phyloP scores from a whole-genome alignment of 805 yeast genomes.

The Kodamaea kaohsiungensis region DNA sequence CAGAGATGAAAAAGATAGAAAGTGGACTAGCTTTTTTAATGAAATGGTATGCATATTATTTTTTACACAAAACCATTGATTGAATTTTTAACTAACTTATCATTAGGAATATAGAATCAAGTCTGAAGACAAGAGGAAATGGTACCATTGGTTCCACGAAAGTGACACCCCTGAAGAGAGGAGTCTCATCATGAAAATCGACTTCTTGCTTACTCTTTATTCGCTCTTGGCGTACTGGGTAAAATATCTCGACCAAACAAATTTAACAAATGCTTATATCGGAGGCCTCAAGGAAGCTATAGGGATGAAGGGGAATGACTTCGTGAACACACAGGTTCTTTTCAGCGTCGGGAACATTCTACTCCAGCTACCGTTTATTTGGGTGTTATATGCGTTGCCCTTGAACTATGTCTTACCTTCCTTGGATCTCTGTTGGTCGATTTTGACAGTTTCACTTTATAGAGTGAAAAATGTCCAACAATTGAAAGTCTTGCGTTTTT shows the following conservation, averaged over 20 bases:
- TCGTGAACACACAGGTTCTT: slow-evolving; percentile 57
- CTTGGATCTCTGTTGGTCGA: slow-evolving; percentile 67
- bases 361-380: slow-evolving; percentile 64
- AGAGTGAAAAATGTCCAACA: slow-evolving; percentile 50
- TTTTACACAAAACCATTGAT: not conserved
- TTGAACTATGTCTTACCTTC: slow-evolving; percentile 53
- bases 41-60: slow-evolving; percentile 27
- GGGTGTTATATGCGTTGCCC: slow-evolving; percentile 55
- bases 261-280: slow-evolving; percentile 64
- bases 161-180: slow-evolving; percentile 44
- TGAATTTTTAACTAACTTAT: not conserved
- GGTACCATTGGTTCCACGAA: slow-evolving; percentile 59
- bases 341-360: slow-evolving; percentile 60
- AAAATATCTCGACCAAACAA: slow-evolving; percentile 62
- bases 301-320: slow-evolving; percentile 60
- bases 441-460: slow-evolving; percentile 59
- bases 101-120: slow-evolving; percentile 52
- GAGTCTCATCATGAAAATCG: slow-evolving; percentile 31
- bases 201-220: slow-evolving; percentile 33
- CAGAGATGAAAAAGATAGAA: slow-evolving; percentile 54
- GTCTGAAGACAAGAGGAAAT: slow-evolving; percentile 36
- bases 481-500: slow-evolving; percentile 62
- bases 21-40: slow-evolving; percentile 53
- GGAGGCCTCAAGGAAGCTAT: slow-evolving; percentile 61
- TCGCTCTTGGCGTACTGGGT: slow-evolving; percentile 57